Evolutionary conservation across 106 monocot species (phyloP), one percentile per base, ranked within the genome.

Genomic region (Allium sativum): DNA sequence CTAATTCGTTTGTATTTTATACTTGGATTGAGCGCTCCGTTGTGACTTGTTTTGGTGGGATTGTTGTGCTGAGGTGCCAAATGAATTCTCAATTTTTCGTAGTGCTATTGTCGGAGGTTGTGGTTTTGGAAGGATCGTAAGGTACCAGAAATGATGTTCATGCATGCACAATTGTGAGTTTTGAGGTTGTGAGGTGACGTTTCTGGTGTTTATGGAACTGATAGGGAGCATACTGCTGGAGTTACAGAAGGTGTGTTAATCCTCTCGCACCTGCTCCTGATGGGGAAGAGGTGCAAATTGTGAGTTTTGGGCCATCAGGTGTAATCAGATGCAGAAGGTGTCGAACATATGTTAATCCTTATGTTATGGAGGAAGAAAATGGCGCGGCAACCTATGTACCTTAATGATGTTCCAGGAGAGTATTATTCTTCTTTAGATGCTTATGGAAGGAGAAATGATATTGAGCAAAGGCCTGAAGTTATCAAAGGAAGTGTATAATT

Each of bases 351-450:
- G 59, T 98, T 12, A 98, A 98, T 74, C 85, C 98, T 44, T 98
- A 98, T 65, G 92, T 75, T 20, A 82, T 80, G 71, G 75, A 19
- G 98, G 98, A 66, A 79, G 91, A 58, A 98, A 98, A 64, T 98
- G 98, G 98, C 87, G 98, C 15, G 92, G 98, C 78, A 98, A 92
- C 52, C 82, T 92, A 53, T 98, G 98, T 76, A 61, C 84, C 84
- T 92, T 50, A 98, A 98, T 83, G 98, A 98, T 73, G 98, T 98
- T 61, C 91, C 98, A 16, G 85, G 69, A 21, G 98, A 98, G 62
- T 98, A 98, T 72, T 85, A 74, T 66, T 85, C 73, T 81, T 62
- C 67, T 59, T 75, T 98, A 71, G 91, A 98, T 76, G 78, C 82
- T 45, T 88, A 46, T 72, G 98, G 98, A 9, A 75, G 75, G 71